Conservation (phyloP, 495 filamentous ascomycete genomes). For the Aspergillus incahuasiensis region DNA sequence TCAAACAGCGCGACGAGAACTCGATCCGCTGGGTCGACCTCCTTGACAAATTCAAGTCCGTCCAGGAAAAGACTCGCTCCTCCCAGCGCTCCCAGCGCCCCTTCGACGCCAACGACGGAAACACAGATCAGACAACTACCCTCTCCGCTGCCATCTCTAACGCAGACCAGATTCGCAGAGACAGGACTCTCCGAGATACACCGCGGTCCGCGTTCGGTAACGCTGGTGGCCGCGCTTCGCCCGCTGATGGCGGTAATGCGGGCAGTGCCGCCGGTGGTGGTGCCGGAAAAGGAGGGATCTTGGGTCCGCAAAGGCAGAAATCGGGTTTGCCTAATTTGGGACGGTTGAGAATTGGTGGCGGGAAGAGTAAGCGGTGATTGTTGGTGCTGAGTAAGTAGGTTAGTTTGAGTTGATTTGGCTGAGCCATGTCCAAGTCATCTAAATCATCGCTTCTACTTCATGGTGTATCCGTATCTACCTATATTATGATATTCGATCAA, state of each 20-base stretch:
- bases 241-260: not conserved
- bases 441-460: not conserved
- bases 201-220: slow-evolving; percentile 32
- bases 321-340: slow-evolving; percentile 67
- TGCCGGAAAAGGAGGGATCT: slow-evolving; percentile 21
- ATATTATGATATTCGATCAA: too few relatives aligned
- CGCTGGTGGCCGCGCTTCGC: slow-evolving; percentile 25
- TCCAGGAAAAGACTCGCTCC: slow-evolving; percentile 74
- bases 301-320: slow-evolving; percentile 51
- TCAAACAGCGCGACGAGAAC: slow-evolving; percentile 80
- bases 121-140: slow-evolving; percentile 20
- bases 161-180: slow-evolving; percentile 32
- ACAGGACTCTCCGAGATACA: slow-evolving; percentile 41
- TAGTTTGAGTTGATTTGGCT: not conserved
- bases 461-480: too few relatives aligned
- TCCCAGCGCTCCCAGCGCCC: slow-evolving; percentile 40
- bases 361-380: slow-evolving; percentile 40
- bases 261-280: not conserved
- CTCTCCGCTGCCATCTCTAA: slow-evolving; percentile 32
- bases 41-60: slow-evolving; percentile 89
- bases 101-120: slow-evolving; percentile 24
- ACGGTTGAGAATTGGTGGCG: slow-evolving; percentile 61
- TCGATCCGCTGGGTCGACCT: slow-evolving; percentile 88
- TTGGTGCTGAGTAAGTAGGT: slow-evolving; percentile 24
- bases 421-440: not conserved